Conservation (phyloP, 78 protist genomes). For the Polysphondylium violaceum region DNA sequence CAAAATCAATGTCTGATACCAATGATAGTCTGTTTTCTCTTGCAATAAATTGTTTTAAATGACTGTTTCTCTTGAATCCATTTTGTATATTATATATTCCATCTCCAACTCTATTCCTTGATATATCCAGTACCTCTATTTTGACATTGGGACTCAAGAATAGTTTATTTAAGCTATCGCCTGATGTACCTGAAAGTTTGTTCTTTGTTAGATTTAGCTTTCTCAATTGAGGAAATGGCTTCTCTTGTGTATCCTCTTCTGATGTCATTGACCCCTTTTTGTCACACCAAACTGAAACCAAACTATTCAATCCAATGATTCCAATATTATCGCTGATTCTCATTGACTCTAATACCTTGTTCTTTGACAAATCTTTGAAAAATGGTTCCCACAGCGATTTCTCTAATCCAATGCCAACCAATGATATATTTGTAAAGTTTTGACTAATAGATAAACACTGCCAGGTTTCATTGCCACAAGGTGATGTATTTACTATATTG, state of each 20-base stretch:
- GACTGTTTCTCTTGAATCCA: not conserved
- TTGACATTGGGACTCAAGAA: not conserved
- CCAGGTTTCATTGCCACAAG: not conserved
- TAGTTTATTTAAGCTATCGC: not conserved
- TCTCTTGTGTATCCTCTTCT: no score
- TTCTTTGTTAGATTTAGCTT: constrained; percentile 6
- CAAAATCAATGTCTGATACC: constrained; percentile 15
- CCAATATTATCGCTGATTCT: constrained; percentile 25
- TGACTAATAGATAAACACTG: constrained; percentile 1
- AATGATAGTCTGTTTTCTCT: not conserved
- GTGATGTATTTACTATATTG: not conserved
- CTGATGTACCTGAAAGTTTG: constrained; percentile 11
- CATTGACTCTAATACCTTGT: constrained; percentile 3
- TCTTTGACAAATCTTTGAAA: constrained; percentile 5
- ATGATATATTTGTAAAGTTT: not conserved
- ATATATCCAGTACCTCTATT: constrained; percentile 3
- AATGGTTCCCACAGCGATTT: not conserved
- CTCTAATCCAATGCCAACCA: constrained; percentile 4
- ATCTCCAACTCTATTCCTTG: not conserved
- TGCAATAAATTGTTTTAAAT: not conserved
- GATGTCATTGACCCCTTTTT: no score
- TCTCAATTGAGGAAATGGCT: not conserved
- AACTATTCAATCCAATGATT: constrained; percentile 8
- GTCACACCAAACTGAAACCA: not conserved
- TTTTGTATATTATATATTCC: not conserved